phyloP scores from a whole-genome alignment of 1,139 yeast genomes.

The Taphrina flavorubra region DNA sequence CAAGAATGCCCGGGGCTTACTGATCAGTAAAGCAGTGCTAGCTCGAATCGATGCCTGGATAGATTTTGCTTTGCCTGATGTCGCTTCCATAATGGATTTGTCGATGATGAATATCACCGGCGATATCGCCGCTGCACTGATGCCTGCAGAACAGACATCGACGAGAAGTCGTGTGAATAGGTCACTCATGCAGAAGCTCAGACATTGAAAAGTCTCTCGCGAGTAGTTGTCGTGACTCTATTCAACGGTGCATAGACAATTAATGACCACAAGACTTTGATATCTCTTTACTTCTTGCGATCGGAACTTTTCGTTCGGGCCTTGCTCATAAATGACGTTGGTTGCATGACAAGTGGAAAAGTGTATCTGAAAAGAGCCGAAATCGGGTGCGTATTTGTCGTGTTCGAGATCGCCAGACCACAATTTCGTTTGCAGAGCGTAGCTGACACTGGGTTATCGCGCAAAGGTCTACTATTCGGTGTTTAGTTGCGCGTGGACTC shows the following conservation, averaged over 20 bases:
- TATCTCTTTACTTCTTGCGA: no score
- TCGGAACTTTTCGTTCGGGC: no score
- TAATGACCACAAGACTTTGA: no score
- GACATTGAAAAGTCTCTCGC: no score
- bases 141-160: conserved; percentile 39
- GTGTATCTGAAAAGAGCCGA: conserved; percentile 4
- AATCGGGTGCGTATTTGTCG: conserved; percentile 1
- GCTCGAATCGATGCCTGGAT: conserved; percentile 13
- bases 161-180: conserved; percentile 26
- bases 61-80: conserved; percentile 37
- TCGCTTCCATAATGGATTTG: conserved; percentile 41
- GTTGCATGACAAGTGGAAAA: conserved; percentile 2
- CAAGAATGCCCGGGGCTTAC: conserved; percentile 20
- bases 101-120: conserved; percentile 41
- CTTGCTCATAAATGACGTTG: not conserved
- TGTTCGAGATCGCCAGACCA: not conserved
- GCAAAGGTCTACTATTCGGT: no score
- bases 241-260: no score
- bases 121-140: conserved; percentile 39
- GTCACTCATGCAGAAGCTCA: conserved; percentile 2
- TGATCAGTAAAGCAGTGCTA: conserved; percentile 5
- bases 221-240: no score
- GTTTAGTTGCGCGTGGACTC: conserved; percentile 20
- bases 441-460: no score
- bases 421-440: not conserved